Percentiles rank a stretch among this genome's conserved stretches.
phyloP scores from a whole-genome alignment of 2,329 filamentous ascomycete species.

The Ascochyta koolunga region DNA sequence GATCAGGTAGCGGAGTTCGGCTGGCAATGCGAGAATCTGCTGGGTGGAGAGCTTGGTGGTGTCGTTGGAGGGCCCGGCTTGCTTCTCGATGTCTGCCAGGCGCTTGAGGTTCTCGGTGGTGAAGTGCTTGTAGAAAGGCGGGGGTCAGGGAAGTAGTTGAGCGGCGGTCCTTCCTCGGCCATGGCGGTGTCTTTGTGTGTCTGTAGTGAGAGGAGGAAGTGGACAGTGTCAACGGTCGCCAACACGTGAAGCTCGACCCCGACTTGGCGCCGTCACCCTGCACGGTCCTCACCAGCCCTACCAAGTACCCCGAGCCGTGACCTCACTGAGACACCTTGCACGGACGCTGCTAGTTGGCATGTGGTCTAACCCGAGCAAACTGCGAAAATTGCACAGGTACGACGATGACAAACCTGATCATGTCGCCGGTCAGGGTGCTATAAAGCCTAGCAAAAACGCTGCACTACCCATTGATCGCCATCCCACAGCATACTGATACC shows the following conservation, averaged over 20 bases:
- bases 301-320: too few species aligned
- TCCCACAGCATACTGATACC: too few species aligned
- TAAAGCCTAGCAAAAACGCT: neutral
- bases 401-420: conserved; percentile 15
- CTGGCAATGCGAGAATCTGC: conserved; percentile 61
- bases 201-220: too few species aligned
- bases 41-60: conserved; percentile 25
- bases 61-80: conserved; percentile 28
- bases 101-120: conserved; percentile 74
- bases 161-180: conserved; percentile 30
- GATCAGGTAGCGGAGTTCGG: conserved; percentile 77
- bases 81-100: conserved; percentile 58
- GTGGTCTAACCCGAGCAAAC: neutral
- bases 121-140: conserved; percentile 89
- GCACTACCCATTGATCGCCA: too few species aligned
- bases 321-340: neutral
- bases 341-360: neutral
- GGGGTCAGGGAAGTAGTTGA: conserved; percentile 77
- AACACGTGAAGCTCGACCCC: conserved; percentile 7
- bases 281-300: neutral
- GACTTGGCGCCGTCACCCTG: conserved; percentile 1
- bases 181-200: conserved; percentile 1
- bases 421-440: neutral
- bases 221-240: too few species aligned
- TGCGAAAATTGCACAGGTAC: neutral